Evolutionary conservation across 2,329 filamentous ascomycete genomes (phyloP).

Genomic region (Chaetomium olivaceum): DNA sequence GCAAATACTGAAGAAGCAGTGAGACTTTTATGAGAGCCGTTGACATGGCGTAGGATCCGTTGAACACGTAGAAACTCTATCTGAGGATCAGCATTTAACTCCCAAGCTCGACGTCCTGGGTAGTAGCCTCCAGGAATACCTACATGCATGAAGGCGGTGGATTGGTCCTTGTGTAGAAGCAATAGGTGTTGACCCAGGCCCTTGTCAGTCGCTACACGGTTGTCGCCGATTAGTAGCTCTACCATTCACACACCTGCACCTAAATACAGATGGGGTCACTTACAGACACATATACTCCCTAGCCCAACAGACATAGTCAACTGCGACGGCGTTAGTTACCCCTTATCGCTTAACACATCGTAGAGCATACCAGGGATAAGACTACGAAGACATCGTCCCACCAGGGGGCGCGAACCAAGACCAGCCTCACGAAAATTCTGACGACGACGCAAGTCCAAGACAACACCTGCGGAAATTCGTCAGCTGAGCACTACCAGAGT

Average conservation of each 20-base stretch:
- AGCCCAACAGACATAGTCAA: conserved; percentile 16
- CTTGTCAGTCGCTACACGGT: conserved; percentile 22
- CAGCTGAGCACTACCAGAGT: too few relatives aligned
- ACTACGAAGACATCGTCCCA: conserved; percentile 43
- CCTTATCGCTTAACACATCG: background rate
- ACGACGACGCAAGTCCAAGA: conserved; percentile 30
- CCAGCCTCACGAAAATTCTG: conserved; percentile 34
- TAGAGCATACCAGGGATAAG: conserved; percentile 36
- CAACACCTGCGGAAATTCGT: conserved; percentile 27
- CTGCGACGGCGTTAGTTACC: background rate
- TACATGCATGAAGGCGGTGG: conserved; percentile 33
- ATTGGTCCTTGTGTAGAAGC: conserved; percentile 25
- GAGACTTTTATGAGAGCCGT: conserved; percentile 43
- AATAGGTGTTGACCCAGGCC: conserved; percentile 38
- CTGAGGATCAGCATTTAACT: background rate
- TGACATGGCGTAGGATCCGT: conserved; percentile 39
- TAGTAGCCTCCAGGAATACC: background rate
- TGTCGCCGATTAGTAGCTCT: too few relatives aligned
- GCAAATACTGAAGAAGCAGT: conserved; percentile 42
- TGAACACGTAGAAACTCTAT: conserved; percentile 39
- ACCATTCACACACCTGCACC: too few relatives aligned
- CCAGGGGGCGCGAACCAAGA: conserved; percentile 37
- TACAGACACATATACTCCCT: conserved; percentile 18
- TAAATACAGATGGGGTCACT: too few relatives aligned
- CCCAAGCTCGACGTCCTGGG: background rate